phyloP scores from a whole-genome alignment of 2,329 filamentous ascomycete genomes.

The Cercospora citrullina region DNA sequence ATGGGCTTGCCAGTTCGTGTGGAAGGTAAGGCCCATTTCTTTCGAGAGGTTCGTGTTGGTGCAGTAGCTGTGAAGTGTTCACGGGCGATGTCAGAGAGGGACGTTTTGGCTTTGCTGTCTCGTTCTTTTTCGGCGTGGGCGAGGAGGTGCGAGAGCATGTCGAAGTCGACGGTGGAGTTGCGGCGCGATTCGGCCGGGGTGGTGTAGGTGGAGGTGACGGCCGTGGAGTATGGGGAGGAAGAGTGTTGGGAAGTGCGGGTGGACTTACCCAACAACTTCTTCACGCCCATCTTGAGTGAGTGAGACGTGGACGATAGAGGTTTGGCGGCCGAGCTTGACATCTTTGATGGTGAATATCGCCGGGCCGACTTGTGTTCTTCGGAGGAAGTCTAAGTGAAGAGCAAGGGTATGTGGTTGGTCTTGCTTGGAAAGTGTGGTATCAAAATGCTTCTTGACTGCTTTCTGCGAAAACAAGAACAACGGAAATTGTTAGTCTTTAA shows the following conservation, averaged over 20 bases:
- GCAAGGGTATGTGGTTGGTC: slow-evolving; percentile 64
- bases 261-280: slow-evolving; percentile 56
- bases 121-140: background rate
- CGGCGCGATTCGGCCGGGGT: slow-evolving; percentile 12
- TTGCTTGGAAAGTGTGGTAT: slow-evolving; percentile 56
- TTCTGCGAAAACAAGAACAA: slow-evolving; percentile 43
- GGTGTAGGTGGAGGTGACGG: slow-evolving; percentile 13
- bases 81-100: background rate
- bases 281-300: slow-evolving; percentile 56
- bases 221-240: slow-evolving; percentile 10
- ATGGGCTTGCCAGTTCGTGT: slow-evolving; percentile 56
- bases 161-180: slow-evolving; percentile 20
- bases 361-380: slow-evolving; percentile 60
- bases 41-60: slow-evolving; percentile 63
- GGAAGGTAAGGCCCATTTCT: slow-evolving; percentile 59
- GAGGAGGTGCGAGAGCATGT: slow-evolving; percentile 18
- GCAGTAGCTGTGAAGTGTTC: slow-evolving; percentile 52
- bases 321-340: slow-evolving; percentile 64
- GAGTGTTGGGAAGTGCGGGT: slow-evolving; percentile 11
- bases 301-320: slow-evolving; percentile 63
- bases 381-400: slow-evolving; percentile 65
- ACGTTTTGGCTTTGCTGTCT: background rate
- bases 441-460: slow-evolving; percentile 61
- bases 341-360: slow-evolving; percentile 61
- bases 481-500: slow-evolving; percentile 10